Evolutionary conservation across 106 monocot species (phyloP).

Genomic region (Amphibolis antarctica): DNA sequence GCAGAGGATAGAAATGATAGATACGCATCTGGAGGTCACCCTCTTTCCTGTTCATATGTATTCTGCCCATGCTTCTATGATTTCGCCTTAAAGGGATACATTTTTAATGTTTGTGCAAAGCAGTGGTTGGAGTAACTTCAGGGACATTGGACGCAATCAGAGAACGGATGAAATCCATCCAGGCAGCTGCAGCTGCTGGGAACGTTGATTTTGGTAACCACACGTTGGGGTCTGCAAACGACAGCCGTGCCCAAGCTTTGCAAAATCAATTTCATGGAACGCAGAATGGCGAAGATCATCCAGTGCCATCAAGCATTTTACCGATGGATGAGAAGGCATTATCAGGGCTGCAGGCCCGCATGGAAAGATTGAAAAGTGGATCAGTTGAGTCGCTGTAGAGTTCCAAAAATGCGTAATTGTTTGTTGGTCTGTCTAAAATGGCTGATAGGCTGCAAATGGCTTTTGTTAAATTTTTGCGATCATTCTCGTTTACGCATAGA

Average conservation of each 20-base stretch:
- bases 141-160: slow-evolving; percentile 86
- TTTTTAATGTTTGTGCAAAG: background rate
- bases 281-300: slow-evolving; percentile 22
- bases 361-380: slow-evolving; percentile 96
- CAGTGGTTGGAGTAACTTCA: slow-evolving; percentile 28
- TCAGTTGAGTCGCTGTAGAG: slow-evolving; percentile 58
- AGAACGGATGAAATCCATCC: slow-evolving; percentile 94
- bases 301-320: slow-evolving; percentile 26
- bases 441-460: too few relatives aligned
- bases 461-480: too few relatives aligned
- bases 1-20: slow-evolving; percentile 41
- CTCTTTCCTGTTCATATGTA: background rate
- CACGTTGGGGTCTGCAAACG: slow-evolving; percentile 35
- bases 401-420: background rate
- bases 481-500: too few relatives aligned
- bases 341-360: slow-evolving; percentile 88
- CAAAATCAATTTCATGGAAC: slow-evolving; percentile 7
- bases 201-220: slow-evolving; percentile 21
- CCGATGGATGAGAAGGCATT: slow-evolving; percentile 95
- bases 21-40: slow-evolving; percentile 36
- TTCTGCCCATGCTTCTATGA: background rate
- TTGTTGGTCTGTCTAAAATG: too few relatives aligned
- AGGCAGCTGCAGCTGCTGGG: slow-evolving; percentile 71
- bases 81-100: too few relatives aligned
- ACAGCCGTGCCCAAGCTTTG: slow-evolving; percentile 27